Evolutionary conservation across 768 basidiomycete genomes (phyloP), one percentile per base, ranked within the genome.

Genomic region (Tulasnella sp.): DNA sequence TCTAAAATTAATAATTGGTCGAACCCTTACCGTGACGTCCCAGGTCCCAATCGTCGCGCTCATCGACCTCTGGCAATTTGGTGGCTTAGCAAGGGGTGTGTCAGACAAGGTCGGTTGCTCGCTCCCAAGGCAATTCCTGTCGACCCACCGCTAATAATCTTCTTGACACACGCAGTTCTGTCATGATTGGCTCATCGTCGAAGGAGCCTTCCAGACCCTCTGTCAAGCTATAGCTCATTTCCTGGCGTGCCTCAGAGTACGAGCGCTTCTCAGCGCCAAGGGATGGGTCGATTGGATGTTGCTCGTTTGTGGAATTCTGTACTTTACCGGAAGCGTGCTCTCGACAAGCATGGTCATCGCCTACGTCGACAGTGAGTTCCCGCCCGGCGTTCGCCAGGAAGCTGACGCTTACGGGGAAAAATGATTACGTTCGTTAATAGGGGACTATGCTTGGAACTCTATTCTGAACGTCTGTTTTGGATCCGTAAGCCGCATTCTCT

Each of bases 51-150:
- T 74, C 25, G 34, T 74, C 3, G 52, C 52, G 4, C n/a, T 38
- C 17, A 37, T 74, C 34, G 73, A 74, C 38, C 25, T 74, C 37
- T 74, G 31, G 36, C 22, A 64, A 19, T 49, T 49, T 49, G 73
- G 73, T 38, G 73, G 73, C 31, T 58, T 74, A 64, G 73, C 73
- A 19, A 45, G 45, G 52, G 52, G 52, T 39, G 29, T 72, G 17
- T n/a, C 71, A 3, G 29, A 72, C 71, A 42, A 39, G 36, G 71
- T 42, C 22, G 25, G 71, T 72, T n/a, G n/a, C n/a, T 45, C 15
- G 4, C 42, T 45, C 42, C 15, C 42, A 19, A 45, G n/a, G n/a
- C n/a, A n/a, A n/a, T n/a, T n/a, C 42, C 22, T n/a, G 71, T 42
- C 71, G 11, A 1, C n/a, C n/a, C n/a, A n/a, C n/a, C n/a, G n/a